Conservation (phyloP, 768 basidiomycete genomes). For the Exidia glandulosa region DNA sequence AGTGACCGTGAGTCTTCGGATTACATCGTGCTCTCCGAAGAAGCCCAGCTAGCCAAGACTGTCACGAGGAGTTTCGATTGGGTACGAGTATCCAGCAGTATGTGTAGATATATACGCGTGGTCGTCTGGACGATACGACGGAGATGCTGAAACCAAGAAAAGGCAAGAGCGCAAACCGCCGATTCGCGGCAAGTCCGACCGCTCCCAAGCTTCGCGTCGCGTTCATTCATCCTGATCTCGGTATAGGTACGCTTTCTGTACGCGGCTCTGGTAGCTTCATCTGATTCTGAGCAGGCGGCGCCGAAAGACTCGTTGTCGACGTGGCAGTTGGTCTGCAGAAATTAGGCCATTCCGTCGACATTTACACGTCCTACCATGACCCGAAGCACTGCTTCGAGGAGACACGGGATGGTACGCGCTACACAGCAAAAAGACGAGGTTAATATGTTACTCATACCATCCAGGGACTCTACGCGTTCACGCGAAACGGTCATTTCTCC, state of each 20-base stretch:
- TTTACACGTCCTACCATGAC: constrained; percentile 93
- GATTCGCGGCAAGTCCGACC: too few relatives aligned
- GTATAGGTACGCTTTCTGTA: constrained; percentile 55
- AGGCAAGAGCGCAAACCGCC: too few relatives aligned
- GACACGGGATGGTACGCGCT: constrained; percentile 69
- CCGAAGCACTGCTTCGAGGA: constrained; percentile 84
- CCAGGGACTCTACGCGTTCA: constrained; percentile 76
- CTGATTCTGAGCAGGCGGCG: constrained; percentile 54
- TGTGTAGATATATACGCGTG: too few relatives aligned
- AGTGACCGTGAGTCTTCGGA: too few relatives aligned
- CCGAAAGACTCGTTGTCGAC: constrained; percentile 90
- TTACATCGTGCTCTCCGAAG: too few relatives aligned
- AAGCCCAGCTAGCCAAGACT: too few relatives aligned
- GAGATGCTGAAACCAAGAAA: too few relatives aligned
- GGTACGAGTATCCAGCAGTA: too few relatives aligned
- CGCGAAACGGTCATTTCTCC: constrained; percentile 62
- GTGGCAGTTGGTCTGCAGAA: constrained; percentile 82
- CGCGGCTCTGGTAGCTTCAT: neutral
- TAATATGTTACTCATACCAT: neutral
- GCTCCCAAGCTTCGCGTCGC: constrained; percentile 32
- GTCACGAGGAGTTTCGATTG: too few relatives aligned
- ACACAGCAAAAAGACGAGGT: neutral
- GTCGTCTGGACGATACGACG: too few relatives aligned
- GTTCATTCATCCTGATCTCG: constrained; percentile 90
- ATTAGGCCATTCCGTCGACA: constrained; percentile 72